Percentiles rank a stretch among this genome's conserved stretches.
phyloP scores from a whole-genome alignment of 2,329 filamentous ascomycete genomes.

The Xylaria sp. region DNA sequence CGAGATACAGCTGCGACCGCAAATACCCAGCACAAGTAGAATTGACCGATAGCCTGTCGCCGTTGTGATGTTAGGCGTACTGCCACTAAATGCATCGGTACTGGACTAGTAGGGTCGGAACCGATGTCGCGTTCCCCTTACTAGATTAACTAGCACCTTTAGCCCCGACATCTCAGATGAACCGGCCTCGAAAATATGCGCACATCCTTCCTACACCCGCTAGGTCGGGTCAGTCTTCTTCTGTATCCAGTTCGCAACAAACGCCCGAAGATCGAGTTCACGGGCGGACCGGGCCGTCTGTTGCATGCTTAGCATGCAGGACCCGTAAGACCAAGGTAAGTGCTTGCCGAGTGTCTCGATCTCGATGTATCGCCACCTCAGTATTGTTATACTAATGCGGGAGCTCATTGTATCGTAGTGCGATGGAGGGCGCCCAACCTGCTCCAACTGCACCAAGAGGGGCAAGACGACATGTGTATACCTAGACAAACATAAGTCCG shows the following conservation, averaged over 20 bases:
- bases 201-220: neutral
- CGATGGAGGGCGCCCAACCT: neutral
- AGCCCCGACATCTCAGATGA: neutral
- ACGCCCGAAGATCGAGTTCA: neutral
- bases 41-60: neutral
- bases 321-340: neutral
- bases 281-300: neutral
- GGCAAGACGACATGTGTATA: neutral
- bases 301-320: neutral
- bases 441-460: slow-evolving; percentile 1
- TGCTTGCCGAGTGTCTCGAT: neutral
- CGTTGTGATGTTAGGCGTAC: neutral
- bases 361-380: neutral
- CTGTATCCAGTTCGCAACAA: neutral
- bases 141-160: too few relatives aligned
- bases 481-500: neutral
- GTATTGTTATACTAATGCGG: neutral
- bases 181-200: neutral
- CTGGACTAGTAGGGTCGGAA: neutral
- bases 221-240: neutral
- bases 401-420: neutral
- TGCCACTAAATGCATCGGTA: neutral
- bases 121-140: too few relatives aligned
- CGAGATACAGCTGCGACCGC: neutral
- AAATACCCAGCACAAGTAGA: neutral